Evolutionary conservation across 2,329 filamentous ascomycete species (phyloP), one percentile per base, ranked within the genome.

Genomic region (Nakataea oryzae): DNA sequence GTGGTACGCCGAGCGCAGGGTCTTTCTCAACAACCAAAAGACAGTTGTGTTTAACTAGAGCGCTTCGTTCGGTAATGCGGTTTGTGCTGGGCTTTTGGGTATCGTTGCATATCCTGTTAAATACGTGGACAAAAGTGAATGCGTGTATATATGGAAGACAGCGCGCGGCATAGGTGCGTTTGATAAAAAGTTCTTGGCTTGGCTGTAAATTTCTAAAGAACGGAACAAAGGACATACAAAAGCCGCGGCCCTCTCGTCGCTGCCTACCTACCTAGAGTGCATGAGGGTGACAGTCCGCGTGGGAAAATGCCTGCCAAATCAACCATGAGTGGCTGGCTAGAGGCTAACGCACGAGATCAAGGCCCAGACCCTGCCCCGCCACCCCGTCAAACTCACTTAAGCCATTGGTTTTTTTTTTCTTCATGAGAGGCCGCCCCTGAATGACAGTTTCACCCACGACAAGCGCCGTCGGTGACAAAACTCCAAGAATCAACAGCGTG

Each of bases 11-110:
- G 89, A 95, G 81, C 82, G 85, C 70, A 81, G 87, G 62, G 86
- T 95, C 32, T 88, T 95, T 70, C 75, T 93, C 66, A 93, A 93
- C 71, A 88, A 88, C 21, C 81, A 81, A 66, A 93, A 92, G 82
- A 93, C 90, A 34, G 88, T 93, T 29, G 89, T 93, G 2, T 92
- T 93, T 74, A 79, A 77, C 64, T 78, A 67, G 68, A 54, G 57
- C n/a, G 21, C 26, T n/a, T 14, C 7, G 8, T 13, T 54, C 8
- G 4, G 13, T 27, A n/a, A 27, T 54, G 26, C 6, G 9, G 26
- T 54, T 30, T 8, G 29, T 24, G 41, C 17, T n/a, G 41, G 41
- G 8, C 41, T 21, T 21, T 17, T 47, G 34, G 34, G 11, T 50
- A 24, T 11, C 21, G 3, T n/a, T 8, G 24, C 7, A n/a, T n/a